A percentile compares a stretch with the other conserved stretches of the same genome.
These are phyloP conservation scores for Naematelia aurantialba DNA, from an alignment of 768 basidiomycete genomes.

Conservation along the genomic window DNA sequence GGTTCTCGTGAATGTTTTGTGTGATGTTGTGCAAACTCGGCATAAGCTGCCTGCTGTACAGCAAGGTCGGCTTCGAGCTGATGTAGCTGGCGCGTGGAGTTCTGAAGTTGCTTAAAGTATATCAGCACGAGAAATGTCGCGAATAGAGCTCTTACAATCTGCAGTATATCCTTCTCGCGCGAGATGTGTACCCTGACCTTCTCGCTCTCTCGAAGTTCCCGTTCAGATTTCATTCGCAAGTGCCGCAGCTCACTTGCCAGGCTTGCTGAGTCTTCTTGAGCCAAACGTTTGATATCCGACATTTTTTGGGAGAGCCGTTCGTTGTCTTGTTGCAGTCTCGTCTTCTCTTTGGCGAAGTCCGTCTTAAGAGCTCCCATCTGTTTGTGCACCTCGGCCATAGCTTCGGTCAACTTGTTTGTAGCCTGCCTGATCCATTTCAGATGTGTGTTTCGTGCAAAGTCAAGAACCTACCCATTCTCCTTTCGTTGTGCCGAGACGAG, in stretches of 20 bases:
- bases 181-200: constrained; percentile 4
- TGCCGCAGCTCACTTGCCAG: constrained; percentile 24
- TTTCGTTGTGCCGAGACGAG: constrained; percentile 30
- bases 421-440: constrained; percentile 16
- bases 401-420: constrained; percentile 22
- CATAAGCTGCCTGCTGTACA: constrained; percentile 13
- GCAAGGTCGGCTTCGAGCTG: constrained; percentile 23
- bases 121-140: neutral
- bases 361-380: constrained; percentile 29
- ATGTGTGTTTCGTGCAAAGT: neutral
- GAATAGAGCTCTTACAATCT: constrained; percentile 14
- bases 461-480: constrained; percentile 24
- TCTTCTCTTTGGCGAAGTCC: constrained; percentile 11
- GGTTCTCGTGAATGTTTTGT: constrained; percentile 5
- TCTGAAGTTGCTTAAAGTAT: constrained; percentile 12
- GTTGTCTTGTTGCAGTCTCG: constrained; percentile 19
- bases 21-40: constrained; percentile 6
- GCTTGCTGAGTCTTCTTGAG: constrained; percentile 7
- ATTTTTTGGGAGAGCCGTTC: neutral
- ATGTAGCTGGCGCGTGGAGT: constrained; percentile 1
- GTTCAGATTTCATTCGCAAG: constrained; percentile 18
- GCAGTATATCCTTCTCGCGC: constrained; percentile 11
- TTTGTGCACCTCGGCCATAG: constrained; percentile 25
- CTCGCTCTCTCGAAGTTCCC: constrained; percentile 13
- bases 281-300: neutral